A percentile compares a stretch with the other conserved stretches of the same genome.
Evolutionary conservation across 805 yeast genomes (phyloP).

Genomic region (Phaffomyces antillensis): DNA sequence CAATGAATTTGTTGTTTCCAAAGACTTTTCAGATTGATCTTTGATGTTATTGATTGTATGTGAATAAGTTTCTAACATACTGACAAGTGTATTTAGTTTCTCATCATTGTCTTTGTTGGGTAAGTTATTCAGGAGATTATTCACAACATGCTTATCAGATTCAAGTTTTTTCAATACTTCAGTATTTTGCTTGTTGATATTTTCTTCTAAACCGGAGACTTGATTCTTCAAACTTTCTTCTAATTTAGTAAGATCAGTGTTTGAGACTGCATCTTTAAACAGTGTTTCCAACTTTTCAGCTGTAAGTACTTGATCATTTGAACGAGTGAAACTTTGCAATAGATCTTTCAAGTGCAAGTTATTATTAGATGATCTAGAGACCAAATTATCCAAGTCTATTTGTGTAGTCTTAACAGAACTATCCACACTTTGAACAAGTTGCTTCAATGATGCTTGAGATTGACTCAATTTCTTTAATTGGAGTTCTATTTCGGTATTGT

Average conservation of each 20-base stretch:
- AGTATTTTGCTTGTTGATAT: not conserved
- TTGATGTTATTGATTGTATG: not conserved
- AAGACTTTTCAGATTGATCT: not conserved
- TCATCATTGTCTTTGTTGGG: too few species aligned
- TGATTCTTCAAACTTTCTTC: not conserved
- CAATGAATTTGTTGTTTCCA: not conserved
- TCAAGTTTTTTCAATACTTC: not conserved
- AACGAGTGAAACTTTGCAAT: conserved; percentile 14
- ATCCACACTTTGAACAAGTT: conserved; percentile 22
- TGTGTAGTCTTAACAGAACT: conserved; percentile 23
- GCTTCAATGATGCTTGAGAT: conserved; percentile 24
- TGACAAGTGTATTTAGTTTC: not conserved
- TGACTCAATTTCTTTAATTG: conserved; percentile 23
- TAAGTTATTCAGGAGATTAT: not conserved
- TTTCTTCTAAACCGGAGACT: too few species aligned
- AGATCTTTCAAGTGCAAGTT: conserved; percentile 22
- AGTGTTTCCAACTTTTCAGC: not conserved
- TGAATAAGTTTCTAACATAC: not conserved
- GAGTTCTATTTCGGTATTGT: conserved; percentile 19
- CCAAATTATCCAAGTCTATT: conserved; percentile 20
- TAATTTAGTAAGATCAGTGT: not conserved
- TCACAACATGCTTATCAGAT: not conserved
- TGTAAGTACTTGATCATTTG: not conserved
- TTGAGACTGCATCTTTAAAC: not conserved
- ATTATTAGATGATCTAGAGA: conserved; percentile 23